Conservation (phyloP, 805 yeast species). For the Limtongozyma cylindracea region DNA sequence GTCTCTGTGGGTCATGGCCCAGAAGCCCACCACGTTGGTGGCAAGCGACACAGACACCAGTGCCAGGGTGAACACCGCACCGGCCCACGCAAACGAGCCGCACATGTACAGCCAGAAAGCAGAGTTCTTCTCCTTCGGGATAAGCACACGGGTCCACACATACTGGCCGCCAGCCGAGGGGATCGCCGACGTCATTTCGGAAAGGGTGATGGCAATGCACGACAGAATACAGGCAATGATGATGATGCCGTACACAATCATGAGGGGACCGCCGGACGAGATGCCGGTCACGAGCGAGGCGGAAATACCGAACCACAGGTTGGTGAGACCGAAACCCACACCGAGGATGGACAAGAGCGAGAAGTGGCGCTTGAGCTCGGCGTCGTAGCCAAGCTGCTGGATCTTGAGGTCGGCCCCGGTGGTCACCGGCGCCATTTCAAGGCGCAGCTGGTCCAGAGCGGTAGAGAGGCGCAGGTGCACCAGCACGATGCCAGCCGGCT, state of each 20-base stretch:
- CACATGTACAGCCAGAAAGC: constrained; percentile 27
- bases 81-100: constrained; percentile 39
- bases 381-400: constrained; percentile 7
- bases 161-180: constrained; percentile 37
- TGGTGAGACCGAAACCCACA: constrained; percentile 33
- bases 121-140: constrained; percentile 21
- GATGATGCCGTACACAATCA: constrained; percentile 28
- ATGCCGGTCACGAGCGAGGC: constrained; percentile 29
- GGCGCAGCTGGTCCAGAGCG: too few relatives aligned
- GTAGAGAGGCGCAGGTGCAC: too few relatives aligned
- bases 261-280: constrained; percentile 29
- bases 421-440: constrained; percentile 7
- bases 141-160: constrained; percentile 29
- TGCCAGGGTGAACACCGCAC: constrained; percentile 34
- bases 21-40: constrained; percentile 23
- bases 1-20: too few relatives aligned
- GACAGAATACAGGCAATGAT: constrained; percentile 20
- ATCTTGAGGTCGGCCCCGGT: too few relatives aligned
- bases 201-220: constrained; percentile 21
- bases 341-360: constrained; percentile 23
- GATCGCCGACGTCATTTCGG: constrained; percentile 25
- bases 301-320: constrained; percentile 36
- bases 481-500: too few relatives aligned
- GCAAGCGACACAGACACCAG: constrained; percentile 31
- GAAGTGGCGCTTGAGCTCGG: constrained; percentile 9